Base-by-base conservation (phyloP, 192 early-diverging fungal species). In the Coemansia reversa region DNA sequence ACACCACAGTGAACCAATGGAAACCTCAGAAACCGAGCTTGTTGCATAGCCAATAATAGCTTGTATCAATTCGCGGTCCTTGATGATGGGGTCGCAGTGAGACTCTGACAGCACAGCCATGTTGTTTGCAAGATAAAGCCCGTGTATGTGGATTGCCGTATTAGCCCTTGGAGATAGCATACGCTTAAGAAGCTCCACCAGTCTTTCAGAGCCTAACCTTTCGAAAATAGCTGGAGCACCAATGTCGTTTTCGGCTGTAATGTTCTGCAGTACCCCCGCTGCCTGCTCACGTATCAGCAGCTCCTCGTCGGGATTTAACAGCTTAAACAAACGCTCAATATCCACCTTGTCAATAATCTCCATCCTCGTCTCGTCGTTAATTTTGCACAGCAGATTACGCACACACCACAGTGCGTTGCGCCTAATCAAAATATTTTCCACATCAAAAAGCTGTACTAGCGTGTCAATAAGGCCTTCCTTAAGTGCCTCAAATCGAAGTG, bases 1-100 rank as follows among this genome's bases (percentile, higher is more conserved):
- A 51, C 77, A 80, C 77, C 77, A 80, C 67, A 80, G 55, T 29
- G 77, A 71, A 8, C 65, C 77, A 39, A 80, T 62, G 58, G 72
- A 63, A 2, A 74, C 62, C 32, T 80, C 77, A 1, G 77, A 55
- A n/a, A 35, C 55, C 1, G 51, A 0, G 59, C 58, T 71, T 32
- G 27, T 50, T 9, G 59, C 42, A 16, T 61, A 52, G 47, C 25
- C 52, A 3, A 67, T 62, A 20, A 80, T 60, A 12, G 64, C 58
- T 42, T 51, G 67, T 39, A 74, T 33, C 62, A 80, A 62, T 51
- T 27, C 22, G 30, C 19, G 24, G 65, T 68, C 52, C 33, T 42
- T 55, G 29, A 64, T 72, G 16, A 80, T 60, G 7, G 49, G 54
- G 28, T 52, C 65, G 45, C 72, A 70, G 39, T 55, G 60, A 19